phyloP scores from a whole-genome alignment of 169 alveolate genomes.

The Plasmodium gallinaceum region DNA sequence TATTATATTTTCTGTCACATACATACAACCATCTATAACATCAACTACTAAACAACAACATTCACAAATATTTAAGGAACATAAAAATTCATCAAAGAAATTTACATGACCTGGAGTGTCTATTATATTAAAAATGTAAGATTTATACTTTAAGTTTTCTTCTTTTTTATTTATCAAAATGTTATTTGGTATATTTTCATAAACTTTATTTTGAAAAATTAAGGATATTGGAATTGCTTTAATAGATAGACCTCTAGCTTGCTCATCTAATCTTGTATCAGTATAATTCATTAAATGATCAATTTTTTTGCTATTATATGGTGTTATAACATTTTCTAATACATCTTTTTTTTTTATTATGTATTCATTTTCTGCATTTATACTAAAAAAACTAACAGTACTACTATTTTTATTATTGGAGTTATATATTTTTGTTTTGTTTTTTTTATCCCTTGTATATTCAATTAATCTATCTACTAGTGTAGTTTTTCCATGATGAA shows the following conservation, averaged over 20 bases:
- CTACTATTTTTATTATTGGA: constrained; percentile 47
- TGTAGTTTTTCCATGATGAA: constrained; percentile 99
- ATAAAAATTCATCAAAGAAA: constrained; percentile 97
- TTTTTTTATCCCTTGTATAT: constrained; percentile 92
- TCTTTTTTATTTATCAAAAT: constrained; percentile 80
- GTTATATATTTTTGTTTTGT: constrained; percentile 77
- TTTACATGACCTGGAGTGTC: constrained; percentile 99
- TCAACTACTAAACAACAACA: constrained; percentile 97
- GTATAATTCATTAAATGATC: constrained; percentile 88
- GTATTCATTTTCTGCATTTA: constrained; percentile 32
- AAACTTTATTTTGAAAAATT: constrained; percentile 87
- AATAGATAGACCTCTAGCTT: constrained; percentile 95
- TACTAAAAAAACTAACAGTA: constrained; percentile 36
- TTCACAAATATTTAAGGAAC: constrained; percentile 96
- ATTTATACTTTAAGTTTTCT: constrained; percentile 77
- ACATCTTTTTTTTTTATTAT: constrained; percentile 26
- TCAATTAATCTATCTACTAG: constrained; percentile 96
- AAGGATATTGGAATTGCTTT: constrained; percentile 98
- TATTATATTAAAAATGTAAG: constrained; percentile 91
- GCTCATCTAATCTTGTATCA: constrained; percentile 98
- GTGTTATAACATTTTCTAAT: constrained; percentile 24
- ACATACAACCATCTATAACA: constrained; percentile 96
- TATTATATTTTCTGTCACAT: constrained; percentile 93
- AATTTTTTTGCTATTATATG: constrained; percentile 69
- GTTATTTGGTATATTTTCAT: constrained; percentile 77